Conservation (phyloP, 306 rosid species). For the Herpetospermum pedunculosum region DNA sequence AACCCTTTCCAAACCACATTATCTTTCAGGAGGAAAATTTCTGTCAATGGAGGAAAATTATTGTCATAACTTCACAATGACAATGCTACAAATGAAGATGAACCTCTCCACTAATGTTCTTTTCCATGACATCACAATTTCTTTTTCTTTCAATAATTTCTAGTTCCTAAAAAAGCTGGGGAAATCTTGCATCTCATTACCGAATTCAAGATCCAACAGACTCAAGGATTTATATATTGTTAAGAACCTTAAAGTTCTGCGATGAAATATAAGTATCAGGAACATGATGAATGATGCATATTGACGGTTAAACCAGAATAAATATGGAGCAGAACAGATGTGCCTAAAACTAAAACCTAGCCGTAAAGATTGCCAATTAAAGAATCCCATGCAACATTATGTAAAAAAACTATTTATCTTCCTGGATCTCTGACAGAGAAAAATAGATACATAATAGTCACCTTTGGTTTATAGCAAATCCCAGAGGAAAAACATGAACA, state of each 20-base stretch:
- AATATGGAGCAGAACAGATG: background rate
- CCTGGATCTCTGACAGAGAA: background rate
- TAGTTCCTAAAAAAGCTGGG: background rate
- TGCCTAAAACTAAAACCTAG: background rate
- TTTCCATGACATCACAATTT: background rate
- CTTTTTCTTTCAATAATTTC: background rate
- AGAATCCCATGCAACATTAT: background rate
- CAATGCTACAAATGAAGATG: no score
- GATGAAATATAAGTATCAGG: background rate
- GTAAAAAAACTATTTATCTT: background rate
- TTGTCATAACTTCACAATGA: background rate
- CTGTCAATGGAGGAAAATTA: background rate
- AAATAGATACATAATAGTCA: constrained; percentile 21
- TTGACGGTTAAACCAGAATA: background rate
- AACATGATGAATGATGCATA: background rate
- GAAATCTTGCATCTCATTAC: background rate
- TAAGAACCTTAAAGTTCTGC: background rate
- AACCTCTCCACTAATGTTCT: background rate
- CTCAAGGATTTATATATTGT: background rate
- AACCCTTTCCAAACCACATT: background rate
- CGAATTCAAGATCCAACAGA: background rate
- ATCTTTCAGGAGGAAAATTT: background rate
- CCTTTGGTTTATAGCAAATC: constrained; percentile 58
- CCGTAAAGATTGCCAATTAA: background rate
- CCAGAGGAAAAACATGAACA: constrained; percentile 73